Percentiles rank a stretch among this genome's conserved stretches.
Evolutionary conservation across 345 rosid species (phyloP).

Genomic region (Litchi chinensis): DNA sequence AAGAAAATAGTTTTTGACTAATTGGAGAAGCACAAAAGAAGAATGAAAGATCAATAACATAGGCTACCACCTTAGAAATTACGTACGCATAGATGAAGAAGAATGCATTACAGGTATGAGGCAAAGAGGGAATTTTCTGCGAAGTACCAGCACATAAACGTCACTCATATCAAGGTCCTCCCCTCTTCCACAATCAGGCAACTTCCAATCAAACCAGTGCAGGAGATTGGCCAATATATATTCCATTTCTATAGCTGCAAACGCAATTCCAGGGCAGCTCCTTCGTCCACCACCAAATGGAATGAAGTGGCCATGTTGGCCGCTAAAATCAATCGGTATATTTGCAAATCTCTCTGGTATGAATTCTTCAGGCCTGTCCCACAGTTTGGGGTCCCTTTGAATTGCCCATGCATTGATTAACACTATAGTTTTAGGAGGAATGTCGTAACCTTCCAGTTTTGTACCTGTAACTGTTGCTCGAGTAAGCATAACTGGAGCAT

Average conservation of each 20-base stretch:
- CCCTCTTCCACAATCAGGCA: constrained; percentile 12
- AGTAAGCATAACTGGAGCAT: constrained; percentile 6
- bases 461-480: not conserved
- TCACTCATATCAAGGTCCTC: constrained; percentile 32
- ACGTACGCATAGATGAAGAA: not conserved
- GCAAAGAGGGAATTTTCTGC: not conserved
- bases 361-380: constrained; percentile 25
- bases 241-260: constrained; percentile 18
- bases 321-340: not conserved
- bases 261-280: constrained; percentile 8
- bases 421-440: constrained; percentile 8
- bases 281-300: constrained; percentile 24
- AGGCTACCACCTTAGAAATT: not conserved
- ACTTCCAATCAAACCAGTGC: constrained; percentile 34
- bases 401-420: constrained; percentile 22
- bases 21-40: not conserved
- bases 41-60: not conserved
- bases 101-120: constrained; percentile 4
- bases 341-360: constrained; percentile 16
- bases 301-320: not conserved
- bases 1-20: no score
- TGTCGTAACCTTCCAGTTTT: constrained; percentile 13
- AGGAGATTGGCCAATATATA: constrained; percentile 22
- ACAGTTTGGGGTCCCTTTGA: constrained; percentile 21
- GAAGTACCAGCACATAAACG: not conserved